Percentiles rank a stretch among this genome's conserved stretches.
phyloP scores from a whole-genome alignment of 306 rosid genomes.

The Vigna reflexopilosa region DNA sequence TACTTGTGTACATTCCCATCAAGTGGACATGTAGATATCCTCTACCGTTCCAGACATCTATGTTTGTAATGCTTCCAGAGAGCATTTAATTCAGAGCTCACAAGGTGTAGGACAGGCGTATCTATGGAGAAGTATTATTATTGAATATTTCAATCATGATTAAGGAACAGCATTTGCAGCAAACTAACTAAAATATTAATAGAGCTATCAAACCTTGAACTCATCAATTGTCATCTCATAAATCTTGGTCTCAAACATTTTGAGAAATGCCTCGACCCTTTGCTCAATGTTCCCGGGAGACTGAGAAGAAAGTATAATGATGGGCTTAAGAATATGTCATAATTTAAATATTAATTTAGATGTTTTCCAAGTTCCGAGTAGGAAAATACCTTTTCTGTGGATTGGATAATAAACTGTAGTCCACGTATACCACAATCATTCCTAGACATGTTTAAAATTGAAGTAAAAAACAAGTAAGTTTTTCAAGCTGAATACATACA shows the following conservation, averaged over 20 bases:
- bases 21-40: slow-evolving; percentile 9
- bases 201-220: slow-evolving; percentile 70
- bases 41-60: slow-evolving; percentile 22
- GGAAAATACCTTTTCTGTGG: slow-evolving; percentile 76
- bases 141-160: slow-evolving; percentile 15
- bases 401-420: slow-evolving; percentile 82
- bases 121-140: slow-evolving; percentile 31
- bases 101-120: slow-evolving; percentile 27
- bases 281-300: slow-evolving; percentile 77
- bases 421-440: slow-evolving; percentile 86
- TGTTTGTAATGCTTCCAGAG: not conserved
- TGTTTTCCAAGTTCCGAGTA: slow-evolving; percentile 10
- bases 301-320: slow-evolving; percentile 53
- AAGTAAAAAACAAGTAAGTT: slow-evolving; percentile 27
- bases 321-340: slow-evolving; percentile 34
- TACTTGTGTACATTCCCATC: slow-evolving; percentile 18
- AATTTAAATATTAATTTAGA: not conserved
- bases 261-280: slow-evolving; percentile 87
- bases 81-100: slow-evolving; percentile 34
- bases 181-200: slow-evolving; percentile 30
- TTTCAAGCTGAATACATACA: slow-evolving; percentile 17
- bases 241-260: slow-evolving; percentile 76
- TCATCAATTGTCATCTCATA: slow-evolving; percentile 81
- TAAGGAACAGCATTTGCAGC: slow-evolving; percentile 24
- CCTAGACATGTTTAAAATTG: slow-evolving; percentile 56